phyloP scores from a whole-genome alignment of 129 eudicot genomes.

The Artemisia tridentata region DNA sequence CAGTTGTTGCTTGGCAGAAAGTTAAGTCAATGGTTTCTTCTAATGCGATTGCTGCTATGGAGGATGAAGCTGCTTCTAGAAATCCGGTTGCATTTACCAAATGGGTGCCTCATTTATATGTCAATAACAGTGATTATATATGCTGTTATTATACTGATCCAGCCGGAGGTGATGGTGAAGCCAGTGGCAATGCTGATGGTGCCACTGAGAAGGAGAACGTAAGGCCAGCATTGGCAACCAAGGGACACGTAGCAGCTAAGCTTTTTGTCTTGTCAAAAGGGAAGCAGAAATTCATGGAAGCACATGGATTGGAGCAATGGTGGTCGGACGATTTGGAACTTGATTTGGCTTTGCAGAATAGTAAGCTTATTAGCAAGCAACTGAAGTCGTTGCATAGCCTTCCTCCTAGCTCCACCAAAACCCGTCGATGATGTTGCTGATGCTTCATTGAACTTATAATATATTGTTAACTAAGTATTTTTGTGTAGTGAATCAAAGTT shows the following conservation, averaged over 20 bases:
- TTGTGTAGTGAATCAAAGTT: conserved; percentile 6
- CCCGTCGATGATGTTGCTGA: conserved; percentile 16
- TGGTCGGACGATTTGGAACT: conserved; percentile 95
- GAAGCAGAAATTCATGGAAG: conserved; percentile 87
- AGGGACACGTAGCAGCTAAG: conserved; percentile 48
- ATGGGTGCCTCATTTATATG: conserved; percentile 93
- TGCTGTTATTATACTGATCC: conserved; percentile 83
- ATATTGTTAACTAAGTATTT: conserved; percentile 1
- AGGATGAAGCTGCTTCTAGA: conserved; percentile 6
- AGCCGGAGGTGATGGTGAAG: conserved; percentile 32
- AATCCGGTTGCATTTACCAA: conserved; percentile 39
- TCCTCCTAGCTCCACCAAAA: conserved; percentile 40
- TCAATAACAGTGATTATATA: conserved; percentile 83
- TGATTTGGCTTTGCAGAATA: conserved; percentile 62
- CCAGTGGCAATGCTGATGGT: conserved; percentile 8
- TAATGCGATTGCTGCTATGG: conserved; percentile 17
- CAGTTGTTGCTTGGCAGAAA: conserved; percentile 71
- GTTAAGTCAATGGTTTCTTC: conserved; percentile 63
- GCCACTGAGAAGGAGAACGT: conserved; percentile 61
- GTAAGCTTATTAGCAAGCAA: conserved; percentile 80
- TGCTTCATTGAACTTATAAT: conserved; percentile 5
- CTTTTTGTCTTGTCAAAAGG: conserved; percentile 83
- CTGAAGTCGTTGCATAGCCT: conserved; percentile 69
- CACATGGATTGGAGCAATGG: conserved; percentile 96
- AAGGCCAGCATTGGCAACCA: conserved; percentile 31